phyloP scores from a whole-genome alignment of 225 moss, liverwort and hornwort genomes.

The Neckera pumila region DNA sequence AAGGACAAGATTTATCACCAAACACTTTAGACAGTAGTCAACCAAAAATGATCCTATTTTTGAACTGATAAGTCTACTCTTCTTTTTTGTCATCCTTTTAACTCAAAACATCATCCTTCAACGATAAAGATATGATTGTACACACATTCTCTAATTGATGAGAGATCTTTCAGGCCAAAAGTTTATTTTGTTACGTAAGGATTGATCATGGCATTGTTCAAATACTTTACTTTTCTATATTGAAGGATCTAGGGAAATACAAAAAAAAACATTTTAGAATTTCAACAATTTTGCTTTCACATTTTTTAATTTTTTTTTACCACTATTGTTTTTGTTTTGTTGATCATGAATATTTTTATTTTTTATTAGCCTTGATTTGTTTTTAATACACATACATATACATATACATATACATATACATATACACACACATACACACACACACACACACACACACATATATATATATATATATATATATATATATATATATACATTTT shows the following conservation, averaged over 20 bases:
- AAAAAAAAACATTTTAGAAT: too few species aligned
- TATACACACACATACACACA: too few species aligned
- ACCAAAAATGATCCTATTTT: neutral
- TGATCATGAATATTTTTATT: neutral
- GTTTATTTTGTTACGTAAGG: rapidly evolving
- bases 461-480: too few species aligned
- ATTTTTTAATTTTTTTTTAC: too few species aligned
- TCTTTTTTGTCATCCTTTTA: too few species aligned
- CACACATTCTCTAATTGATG: rapidly evolving
- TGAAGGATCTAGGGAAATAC: rapidly evolving
- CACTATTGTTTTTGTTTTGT: neutral
- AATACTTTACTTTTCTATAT: neutral
- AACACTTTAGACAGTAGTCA: neutral
- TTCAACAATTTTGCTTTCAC: rapidly evolving
- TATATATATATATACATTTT: neutral
- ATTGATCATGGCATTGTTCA: rapidly evolving
- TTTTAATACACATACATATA: rapidly evolving
- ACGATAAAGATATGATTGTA: neutral
- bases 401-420: too few species aligned
- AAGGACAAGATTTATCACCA: neutral
- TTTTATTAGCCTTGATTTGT: rapidly evolving
- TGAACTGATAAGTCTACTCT: neutral
- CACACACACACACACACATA: too few species aligned
- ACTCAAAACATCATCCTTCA: neutral
- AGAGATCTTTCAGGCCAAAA: rapidly evolving